Base-by-base conservation (phyloP, 73 alveolate species). In the Paramecium biaurelia region DNA sequence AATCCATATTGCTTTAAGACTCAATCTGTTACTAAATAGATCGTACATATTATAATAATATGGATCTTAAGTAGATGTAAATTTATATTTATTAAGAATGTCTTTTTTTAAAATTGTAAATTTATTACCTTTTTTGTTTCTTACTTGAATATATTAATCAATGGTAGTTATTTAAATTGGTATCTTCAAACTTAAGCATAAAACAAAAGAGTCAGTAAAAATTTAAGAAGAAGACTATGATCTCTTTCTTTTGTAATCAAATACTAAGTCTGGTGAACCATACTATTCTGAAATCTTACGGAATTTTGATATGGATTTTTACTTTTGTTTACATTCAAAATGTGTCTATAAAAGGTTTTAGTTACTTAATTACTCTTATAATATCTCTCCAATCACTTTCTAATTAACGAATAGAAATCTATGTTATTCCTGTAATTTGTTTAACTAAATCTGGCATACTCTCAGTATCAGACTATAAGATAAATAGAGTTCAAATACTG, bases 351-450 rank as follows among this genome's bases (percentile, higher is more conserved):
- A 34, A 74, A 35, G 37, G 37, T 74, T 47, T 15, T 20, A 79
- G 56, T 37, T 41, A 79, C 20, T 1, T 47, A 21, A n/a, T 53
- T 53, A 79, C 90, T 12, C 24, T 45, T 10, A 79, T 79, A 21
- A 79, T 41, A 8, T 79, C 90, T 23, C 32, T 45, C 90, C 90
- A 79, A 79, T 79, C 45, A 15, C 34, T 79, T 79, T 79, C 90
- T 21, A 41, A 74, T 37, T 41, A 28, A 34, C 34, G 37, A 12
- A 37, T 74, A 3, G 87, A 37, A 8, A 37, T 74, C 18, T 14
- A 30, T 0, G 63, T 32, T 1, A 74, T 21, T 37, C 59, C 87
- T 30, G 41, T 63, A 12, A 74, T 34, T 74, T 74, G 5, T 37
- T 37, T 41, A 37, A 41, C n/a, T 9, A 41, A 28, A 5, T 34